phyloP scores from a whole-genome alignment of 2,329 filamentous ascomycete genomes.

The Tolypocladium guangdongense region DNA sequence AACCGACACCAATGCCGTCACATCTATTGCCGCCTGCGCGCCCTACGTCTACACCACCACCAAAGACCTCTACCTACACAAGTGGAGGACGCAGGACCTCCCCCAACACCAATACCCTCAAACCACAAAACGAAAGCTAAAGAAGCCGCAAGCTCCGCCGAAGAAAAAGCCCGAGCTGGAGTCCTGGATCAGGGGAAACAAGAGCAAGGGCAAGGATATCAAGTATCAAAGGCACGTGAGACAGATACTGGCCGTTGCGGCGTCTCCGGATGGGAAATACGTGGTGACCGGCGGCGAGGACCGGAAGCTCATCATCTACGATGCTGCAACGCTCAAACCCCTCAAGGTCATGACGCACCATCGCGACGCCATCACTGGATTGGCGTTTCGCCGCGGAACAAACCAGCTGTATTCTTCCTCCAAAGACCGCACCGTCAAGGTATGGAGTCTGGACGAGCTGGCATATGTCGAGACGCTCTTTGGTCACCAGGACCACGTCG shows the following conservation, averaged over 20 bases:
- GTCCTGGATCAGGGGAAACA: slow-evolving; percentile 51
- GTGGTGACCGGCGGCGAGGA: slow-evolving; percentile 86
- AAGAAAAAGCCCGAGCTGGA: slow-evolving; percentile 53
- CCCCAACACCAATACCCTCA: slow-evolving; percentile 49
- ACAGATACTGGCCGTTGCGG: slow-evolving; percentile 72
- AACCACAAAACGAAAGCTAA: slow-evolving; percentile 45
- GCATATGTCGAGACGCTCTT: slow-evolving; percentile 95
- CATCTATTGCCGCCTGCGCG: slow-evolving; percentile 65
- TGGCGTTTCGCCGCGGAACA: slow-evolving; percentile 77
- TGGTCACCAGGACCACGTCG: slow-evolving; percentile 85
- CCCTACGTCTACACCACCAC: slow-evolving; percentile 82
- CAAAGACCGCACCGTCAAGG: slow-evolving; percentile 86
- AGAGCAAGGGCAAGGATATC: slow-evolving; percentile 48
- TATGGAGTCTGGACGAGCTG: slow-evolving; percentile 85
- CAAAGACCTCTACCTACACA: slow-evolving; percentile 74
- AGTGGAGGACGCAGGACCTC: slow-evolving; percentile 73
- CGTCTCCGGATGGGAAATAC: slow-evolving; percentile 80
- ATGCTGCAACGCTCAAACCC: slow-evolving; percentile 66
- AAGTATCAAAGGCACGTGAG: slow-evolving; percentile 68
- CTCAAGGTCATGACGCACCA: slow-evolving; percentile 84
- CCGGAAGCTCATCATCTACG: slow-evolving; percentile 77
- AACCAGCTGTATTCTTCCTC: slow-evolving; percentile 90
- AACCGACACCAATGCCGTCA: slow-evolving; percentile 67
- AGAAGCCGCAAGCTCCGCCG: slow-evolving; percentile 46
- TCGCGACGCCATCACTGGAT: slow-evolving; percentile 71